Percentiles rank a stretch among this genome's conserved stretches.
phyloP scores from a whole-genome alignment of 345 rosid species.

The Noccaea caerulescens region DNA sequence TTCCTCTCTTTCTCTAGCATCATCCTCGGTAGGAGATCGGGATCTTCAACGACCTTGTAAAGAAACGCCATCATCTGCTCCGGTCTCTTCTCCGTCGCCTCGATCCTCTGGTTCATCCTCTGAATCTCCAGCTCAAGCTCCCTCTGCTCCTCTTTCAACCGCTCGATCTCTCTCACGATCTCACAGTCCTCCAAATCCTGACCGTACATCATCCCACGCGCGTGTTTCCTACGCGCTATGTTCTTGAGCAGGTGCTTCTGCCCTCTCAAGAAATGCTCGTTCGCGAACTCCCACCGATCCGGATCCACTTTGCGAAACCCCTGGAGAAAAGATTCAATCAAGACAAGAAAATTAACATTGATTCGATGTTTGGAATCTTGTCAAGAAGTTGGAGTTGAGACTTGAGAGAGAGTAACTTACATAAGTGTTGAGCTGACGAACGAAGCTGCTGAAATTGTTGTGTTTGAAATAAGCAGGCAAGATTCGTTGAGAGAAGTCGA shows the following conservation, averaged over 20 bases:
- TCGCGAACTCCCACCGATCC: conserved; percentile 93
- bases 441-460: conserved; percentile 94
- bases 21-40: conserved; percentile 76
- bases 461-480: conserved; percentile 94
- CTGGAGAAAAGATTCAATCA: conserved; percentile 37
- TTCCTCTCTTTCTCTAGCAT: conserved; percentile 58
- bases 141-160: conserved; percentile 77
- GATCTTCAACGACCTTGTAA: conserved; percentile 75
- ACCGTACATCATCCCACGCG: conserved; percentile 42
- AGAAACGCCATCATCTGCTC: conserved; percentile 94
- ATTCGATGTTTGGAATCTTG: neutral
- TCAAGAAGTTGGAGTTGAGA: neutral
- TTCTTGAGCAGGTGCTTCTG: conserved; percentile 78
- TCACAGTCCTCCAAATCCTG: conserved; percentile 65
- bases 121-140: conserved; percentile 60
- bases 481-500: conserved; percentile 75
- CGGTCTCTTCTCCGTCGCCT: conserved; percentile 84
- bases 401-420: conserved; percentile 43
- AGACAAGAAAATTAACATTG: neutral
- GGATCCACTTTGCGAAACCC: conserved; percentile 95
- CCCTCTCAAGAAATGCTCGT: conserved; percentile 83
- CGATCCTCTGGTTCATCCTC: conserved; percentile 72
- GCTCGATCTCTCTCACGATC: conserved; percentile 63
- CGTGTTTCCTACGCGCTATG: conserved; percentile 77
- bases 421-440: conserved; percentile 93